phyloP scores from a whole-genome alignment of 78 protist species.

The Creolimax fragrantissima region DNA sequence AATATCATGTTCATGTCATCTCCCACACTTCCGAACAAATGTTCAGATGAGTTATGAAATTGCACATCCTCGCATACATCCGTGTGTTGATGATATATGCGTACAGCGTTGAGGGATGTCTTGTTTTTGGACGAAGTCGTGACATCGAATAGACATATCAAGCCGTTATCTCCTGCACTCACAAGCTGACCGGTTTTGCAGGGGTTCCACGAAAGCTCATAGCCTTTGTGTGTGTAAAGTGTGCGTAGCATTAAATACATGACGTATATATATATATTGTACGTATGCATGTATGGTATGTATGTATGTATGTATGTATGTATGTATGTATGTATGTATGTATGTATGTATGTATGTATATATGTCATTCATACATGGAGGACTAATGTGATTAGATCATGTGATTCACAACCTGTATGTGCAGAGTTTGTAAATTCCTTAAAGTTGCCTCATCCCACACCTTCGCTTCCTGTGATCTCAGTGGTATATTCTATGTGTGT shows the following conservation, averaged over 20 bases:
- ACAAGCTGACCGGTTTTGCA: constrained; percentile 51
- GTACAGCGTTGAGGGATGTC: not conserved
- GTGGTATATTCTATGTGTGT: too few relatives aligned
- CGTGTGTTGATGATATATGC: constrained; percentile 45
- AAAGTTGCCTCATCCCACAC: too few relatives aligned
- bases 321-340: too few relatives aligned
- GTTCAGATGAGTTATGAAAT: constrained; percentile 60
- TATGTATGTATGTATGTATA: too few relatives aligned
- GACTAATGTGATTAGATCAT: too few relatives aligned
- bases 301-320: not conserved
- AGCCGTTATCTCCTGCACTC: constrained; percentile 73
- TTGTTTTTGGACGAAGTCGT: not conserved
- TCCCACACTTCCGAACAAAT: constrained; percentile 74
- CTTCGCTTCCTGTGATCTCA: too few relatives aligned
- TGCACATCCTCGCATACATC: constrained; percentile 69
- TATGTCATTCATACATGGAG: too few relatives aligned
- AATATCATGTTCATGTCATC: constrained; percentile 67
- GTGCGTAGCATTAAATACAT: constrained; percentile 29
- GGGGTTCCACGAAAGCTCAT: constrained; percentile 88
- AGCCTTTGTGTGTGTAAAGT: constrained; percentile 92
- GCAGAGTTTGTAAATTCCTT: too few relatives aligned
- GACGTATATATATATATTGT: not conserved
- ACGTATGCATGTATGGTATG: not conserved
- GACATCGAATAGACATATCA: constrained; percentile 85
- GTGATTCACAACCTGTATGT: too few relatives aligned